phyloP scores from a whole-genome alignment of 768 basidiomycete genomes.

The Rhizopogon vinicolor region DNA sequence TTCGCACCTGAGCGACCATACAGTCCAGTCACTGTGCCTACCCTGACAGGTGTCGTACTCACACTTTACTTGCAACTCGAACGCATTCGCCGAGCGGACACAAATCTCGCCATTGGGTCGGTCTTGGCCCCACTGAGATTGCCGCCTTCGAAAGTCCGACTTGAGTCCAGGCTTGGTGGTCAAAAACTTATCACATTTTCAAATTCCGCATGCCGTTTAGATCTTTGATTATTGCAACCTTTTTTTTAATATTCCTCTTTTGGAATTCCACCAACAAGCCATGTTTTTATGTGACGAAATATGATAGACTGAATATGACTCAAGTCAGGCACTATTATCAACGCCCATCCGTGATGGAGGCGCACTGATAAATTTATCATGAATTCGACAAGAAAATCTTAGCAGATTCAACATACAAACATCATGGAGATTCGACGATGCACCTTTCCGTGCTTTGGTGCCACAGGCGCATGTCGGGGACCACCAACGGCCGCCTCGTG shows the following conservation, averaged over 20 bases:
- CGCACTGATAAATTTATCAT: neutral
- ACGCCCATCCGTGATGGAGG: neutral
- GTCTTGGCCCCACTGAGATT: neutral
- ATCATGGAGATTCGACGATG: neutral
- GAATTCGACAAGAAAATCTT: neutral
- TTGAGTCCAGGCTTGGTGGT: neutral
- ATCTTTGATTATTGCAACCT: neutral
- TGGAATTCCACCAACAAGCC: neutral
- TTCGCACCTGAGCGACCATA: no score
- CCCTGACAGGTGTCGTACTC: neutral
- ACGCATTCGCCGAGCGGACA: neutral
- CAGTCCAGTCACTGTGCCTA: no score
- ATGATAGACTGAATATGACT: neutral
- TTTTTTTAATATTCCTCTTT: no score
- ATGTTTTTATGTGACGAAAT: slow-evolving; percentile 1
- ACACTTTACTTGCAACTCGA: neutral
- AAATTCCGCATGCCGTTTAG: neutral
- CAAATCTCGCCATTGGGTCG: neutral
- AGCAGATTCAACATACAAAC: neutral
- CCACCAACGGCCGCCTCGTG: slow-evolving; percentile 2
- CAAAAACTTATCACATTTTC: neutral
- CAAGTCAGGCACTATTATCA: neutral
- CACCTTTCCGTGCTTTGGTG: neutral
- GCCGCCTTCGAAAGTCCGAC: neutral
- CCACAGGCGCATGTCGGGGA: neutral